These are phyloP conservation scores for Fusarium coicis DNA, from an alignment of 2,329 filamentous ascomycete species.

Conservation along the genomic window DNA sequence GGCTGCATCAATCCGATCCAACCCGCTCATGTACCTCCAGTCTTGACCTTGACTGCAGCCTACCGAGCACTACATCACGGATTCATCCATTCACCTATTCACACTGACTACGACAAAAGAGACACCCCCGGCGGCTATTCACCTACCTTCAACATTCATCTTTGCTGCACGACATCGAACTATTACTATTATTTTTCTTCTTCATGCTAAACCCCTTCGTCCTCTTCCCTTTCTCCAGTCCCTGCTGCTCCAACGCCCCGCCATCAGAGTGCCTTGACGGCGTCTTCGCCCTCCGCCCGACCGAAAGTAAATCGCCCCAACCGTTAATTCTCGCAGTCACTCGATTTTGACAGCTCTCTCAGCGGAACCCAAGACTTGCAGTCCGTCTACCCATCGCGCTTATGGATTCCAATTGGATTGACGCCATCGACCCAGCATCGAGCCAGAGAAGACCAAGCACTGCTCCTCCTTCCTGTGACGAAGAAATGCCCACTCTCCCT, in stretches of 20 bases:
- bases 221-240: neutral
- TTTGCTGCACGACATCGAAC: neutral
- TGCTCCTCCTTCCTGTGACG: constrained; percentile 34
- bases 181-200: neutral
- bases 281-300: constrained; percentile 23
- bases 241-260: constrained; percentile 19
- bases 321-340: neutral
- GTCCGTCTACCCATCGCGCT: neutral
- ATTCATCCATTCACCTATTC: neutral
- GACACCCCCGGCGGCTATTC: neutral
- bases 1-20: constrained; percentile 36
- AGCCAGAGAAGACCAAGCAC: constrained; percentile 25
- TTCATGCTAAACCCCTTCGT: neutral
- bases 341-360: neutral
- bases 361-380: neutral
- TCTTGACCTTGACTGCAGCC: neutral
- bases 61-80: neutral
- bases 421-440: neutral
- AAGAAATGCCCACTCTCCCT: constrained; percentile 11
- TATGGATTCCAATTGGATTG: neutral
- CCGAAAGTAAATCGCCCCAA: constrained; percentile 21
- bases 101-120: neutral
- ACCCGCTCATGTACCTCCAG: constrained; percentile 14
- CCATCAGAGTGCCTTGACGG: constrained; percentile 20
- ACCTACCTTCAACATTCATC: neutral